phyloP scores from a whole-genome alignment of 768 basidiomycete species.

The Leccinum rimulosum region DNA sequence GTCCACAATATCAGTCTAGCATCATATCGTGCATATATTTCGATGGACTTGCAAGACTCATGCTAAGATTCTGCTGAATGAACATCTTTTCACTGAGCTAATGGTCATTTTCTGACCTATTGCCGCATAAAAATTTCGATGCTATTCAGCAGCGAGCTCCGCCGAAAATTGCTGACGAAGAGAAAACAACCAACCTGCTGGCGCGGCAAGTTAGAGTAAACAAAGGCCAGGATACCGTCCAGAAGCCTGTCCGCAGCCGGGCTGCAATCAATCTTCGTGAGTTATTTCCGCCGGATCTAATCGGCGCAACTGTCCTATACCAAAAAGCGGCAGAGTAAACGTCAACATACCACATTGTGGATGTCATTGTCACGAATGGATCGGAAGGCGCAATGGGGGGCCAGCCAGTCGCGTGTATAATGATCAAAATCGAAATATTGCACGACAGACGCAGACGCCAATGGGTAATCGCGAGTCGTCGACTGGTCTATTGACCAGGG shows the following conservation, averaged over 20 bases:
- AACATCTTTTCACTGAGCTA: background rate
- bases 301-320: constrained; percentile 20
- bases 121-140: background rate
- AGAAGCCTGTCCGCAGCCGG: constrained; percentile 2
- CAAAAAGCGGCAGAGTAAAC: constrained; percentile 5
- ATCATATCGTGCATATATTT: background rate
- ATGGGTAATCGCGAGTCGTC: background rate
- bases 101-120: background rate
- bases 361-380: background rate
- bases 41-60: background rate
- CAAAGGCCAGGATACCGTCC: background rate
- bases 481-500: background rate
- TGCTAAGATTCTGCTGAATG: background rate
- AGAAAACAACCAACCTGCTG: background rate
- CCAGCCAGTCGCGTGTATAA: constrained; percentile 1
- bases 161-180: background rate
- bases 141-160: constrained; percentile 2
- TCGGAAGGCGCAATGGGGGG: constrained; percentile 1
- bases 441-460: background rate
- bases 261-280: constrained; percentile 8
- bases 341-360: constrained; percentile 10
- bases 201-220: constrained; percentile 6
- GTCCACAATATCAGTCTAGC: background rate
- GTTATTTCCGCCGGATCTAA: constrained; percentile 27
- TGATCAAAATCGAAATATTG: background rate